Evolutionary conservation across 805 yeast genomes (phyloP).

Genomic region (Yamadazyma laniorum): DNA sequence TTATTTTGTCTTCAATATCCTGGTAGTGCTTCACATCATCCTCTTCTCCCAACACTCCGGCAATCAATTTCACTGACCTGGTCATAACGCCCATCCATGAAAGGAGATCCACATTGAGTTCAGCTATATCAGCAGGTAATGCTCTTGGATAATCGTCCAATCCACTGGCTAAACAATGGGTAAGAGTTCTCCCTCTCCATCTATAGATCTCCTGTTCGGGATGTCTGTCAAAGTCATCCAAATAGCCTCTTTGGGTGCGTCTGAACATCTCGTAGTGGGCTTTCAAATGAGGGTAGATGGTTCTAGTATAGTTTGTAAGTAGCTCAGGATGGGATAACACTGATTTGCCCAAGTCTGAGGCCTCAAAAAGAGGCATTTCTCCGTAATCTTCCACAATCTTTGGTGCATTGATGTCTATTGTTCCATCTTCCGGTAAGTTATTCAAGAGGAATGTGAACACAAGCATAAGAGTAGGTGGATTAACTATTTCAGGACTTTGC

Average conservation of each 20-base stretch:
- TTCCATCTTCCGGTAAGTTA: slow-evolving; percentile 15
- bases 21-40: slow-evolving; percentile 60
- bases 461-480: slow-evolving; percentile 91
- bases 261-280: slow-evolving; percentile 85
- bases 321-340: slow-evolving; percentile 60
- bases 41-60: slow-evolving; percentile 54
- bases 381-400: slow-evolving; percentile 22
- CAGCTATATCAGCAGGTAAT: slow-evolving; percentile 76
- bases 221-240: slow-evolving; percentile 66
- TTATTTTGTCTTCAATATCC: slow-evolving; percentile 53
- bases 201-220: slow-evolving; percentile 63
- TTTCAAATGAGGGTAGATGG: slow-evolving; percentile 73
- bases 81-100: slow-evolving; percentile 96
- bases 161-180: slow-evolving; percentile 90
- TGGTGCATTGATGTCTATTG: slow-evolving; percentile 30
- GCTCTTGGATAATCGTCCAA: slow-evolving; percentile 94
- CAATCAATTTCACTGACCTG: slow-evolving; percentile 71
- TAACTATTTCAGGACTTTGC: slow-evolving; percentile 87
- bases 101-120: slow-evolving; percentile 82
- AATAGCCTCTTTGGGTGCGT: slow-evolving; percentile 71
- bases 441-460: slow-evolving; percentile 59
- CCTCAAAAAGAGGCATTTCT: not conserved
- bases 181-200: slow-evolving; percentile 89
- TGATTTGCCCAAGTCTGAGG: slow-evolving; percentile 44
- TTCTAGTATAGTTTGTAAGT: slow-evolving; percentile 53